Evolutionary conservation across 1,139 yeast species (phyloP).

Genomic region (Suhomyces chickasaworum): DNA sequence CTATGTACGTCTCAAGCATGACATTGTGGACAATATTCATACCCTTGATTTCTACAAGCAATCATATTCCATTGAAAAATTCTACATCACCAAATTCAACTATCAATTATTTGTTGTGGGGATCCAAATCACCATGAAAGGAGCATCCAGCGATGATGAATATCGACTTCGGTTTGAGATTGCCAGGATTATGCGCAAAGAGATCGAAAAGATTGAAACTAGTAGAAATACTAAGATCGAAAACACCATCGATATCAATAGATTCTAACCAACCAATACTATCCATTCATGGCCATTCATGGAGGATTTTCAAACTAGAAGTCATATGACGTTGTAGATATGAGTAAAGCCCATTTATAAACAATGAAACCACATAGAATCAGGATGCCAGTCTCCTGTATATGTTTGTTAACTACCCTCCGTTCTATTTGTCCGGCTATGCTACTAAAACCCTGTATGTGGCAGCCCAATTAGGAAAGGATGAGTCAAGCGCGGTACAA

Average conservation of each 20-base stretch:
- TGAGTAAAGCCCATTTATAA: too few relatives aligned
- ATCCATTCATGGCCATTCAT: too few relatives aligned
- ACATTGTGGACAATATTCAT: slow-evolving; percentile 41
- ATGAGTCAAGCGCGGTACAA: slow-evolving; percentile 44
- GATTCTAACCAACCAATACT: too few relatives aligned
- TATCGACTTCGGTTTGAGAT: slow-evolving; percentile 55
- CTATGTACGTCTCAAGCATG: slow-evolving; percentile 37
- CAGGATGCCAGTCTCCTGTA: too few relatives aligned
- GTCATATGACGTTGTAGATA: too few relatives aligned
- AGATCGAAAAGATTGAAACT: slow-evolving; percentile 25
- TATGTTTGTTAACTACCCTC: too few relatives aligned
- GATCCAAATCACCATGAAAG: slow-evolving; percentile 56
- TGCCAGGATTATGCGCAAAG: slow-evolving; percentile 45
- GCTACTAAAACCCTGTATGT: not conserved
- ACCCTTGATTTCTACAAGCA: slow-evolving; percentile 53
- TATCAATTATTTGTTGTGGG: slow-evolving; percentile 60
- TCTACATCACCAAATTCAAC: slow-evolving; percentile 63
- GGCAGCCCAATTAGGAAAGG: slow-evolving; percentile 29
- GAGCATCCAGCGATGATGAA: slow-evolving; percentile 75
- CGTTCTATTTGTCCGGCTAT: not conserved
- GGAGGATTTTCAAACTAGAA: too few relatives aligned
- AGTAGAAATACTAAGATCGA: slow-evolving; percentile 45
- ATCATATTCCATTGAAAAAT: slow-evolving; percentile 47
- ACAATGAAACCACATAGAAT: too few relatives aligned
- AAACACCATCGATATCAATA: slow-evolving; percentile 62